A percentile compares a stretch with the other conserved stretches of the same genome.
These are phyloP conservation scores for Cyclotella choctawhatcheeana DNA, from an alignment of 108 stramenopile species.

Conservation along the genomic window DNA sequence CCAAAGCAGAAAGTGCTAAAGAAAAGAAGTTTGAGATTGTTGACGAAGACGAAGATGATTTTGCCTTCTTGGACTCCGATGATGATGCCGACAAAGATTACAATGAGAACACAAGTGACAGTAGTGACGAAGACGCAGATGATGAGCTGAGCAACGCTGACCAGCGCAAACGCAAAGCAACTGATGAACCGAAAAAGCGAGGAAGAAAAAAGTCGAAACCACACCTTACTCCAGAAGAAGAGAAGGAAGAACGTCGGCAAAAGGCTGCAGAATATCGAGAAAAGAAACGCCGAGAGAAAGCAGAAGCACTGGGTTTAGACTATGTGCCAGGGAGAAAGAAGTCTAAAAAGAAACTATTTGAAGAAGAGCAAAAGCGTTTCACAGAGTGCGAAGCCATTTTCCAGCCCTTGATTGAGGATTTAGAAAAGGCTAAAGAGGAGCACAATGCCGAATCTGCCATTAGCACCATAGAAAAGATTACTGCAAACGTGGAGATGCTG, in stretches of 20 bases:
- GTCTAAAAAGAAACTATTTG: constrained; percentile 13
- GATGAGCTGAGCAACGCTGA: constrained; percentile 6
- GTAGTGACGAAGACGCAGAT: constrained; percentile 10
- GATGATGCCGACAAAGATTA: constrained; percentile 49
- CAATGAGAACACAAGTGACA: constrained; percentile 28
- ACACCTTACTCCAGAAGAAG: constrained; percentile 29
- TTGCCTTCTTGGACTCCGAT: constrained; percentile 24
- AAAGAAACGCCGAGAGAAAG: constrained; percentile 22
- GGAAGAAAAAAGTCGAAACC: constrained; percentile 33
- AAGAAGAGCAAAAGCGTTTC: constrained; percentile 34
- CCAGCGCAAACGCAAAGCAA: constrained; percentile 30
- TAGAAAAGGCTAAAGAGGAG: constrained; percentile 38
- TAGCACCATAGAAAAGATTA: constrained; percentile 27
- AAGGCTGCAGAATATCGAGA: constrained; percentile 20
- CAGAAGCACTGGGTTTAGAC: constrained; percentile 21
- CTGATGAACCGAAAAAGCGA: constrained; percentile 8
- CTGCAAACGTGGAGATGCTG: constrained; percentile 39
- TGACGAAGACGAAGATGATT: constrained; percentile 49
- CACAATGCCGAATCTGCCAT: constrained; percentile 33
- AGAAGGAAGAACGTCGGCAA: constrained; percentile 21
- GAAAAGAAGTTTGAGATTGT: constrained; percentile 33
- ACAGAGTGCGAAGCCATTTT: constrained; percentile 54
- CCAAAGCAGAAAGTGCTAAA: constrained; percentile 2
- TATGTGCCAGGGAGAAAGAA: constrained; percentile 24
- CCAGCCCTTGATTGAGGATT: constrained; percentile 45